Percentiles rank a stretch among this genome's conserved stretches.
These are phyloP conservation scores for Aspergillus coremiiformis DNA, from an alignment of 495 filamentous ascomycete species.

Conservation along the genomic window DNA sequence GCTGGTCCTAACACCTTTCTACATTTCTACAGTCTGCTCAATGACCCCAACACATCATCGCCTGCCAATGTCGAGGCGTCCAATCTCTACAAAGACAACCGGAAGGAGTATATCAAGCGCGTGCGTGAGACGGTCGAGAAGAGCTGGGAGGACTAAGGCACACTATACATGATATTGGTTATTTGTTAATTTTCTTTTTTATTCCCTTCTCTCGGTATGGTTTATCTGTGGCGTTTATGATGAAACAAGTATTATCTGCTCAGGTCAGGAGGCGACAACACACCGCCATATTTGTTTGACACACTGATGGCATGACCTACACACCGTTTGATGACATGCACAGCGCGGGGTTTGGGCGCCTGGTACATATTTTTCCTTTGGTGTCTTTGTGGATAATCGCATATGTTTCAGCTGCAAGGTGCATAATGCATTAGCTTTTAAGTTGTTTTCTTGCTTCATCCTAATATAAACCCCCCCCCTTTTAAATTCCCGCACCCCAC, in stretches of 20 bases:
- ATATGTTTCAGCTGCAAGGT: constrained; percentile 10
- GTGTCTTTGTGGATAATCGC: constrained; percentile 18
- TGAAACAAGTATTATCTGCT: constrained; percentile 3
- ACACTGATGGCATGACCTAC: constrained; percentile 4
- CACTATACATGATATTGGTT: neutral
- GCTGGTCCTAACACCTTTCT: constrained; percentile 4
- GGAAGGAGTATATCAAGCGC: constrained; percentile 90
- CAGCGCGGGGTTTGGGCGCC: constrained; percentile 43
- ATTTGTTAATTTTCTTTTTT: neutral
- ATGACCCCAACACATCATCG: constrained; percentile 95
- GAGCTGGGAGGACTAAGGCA: constrained; percentile 82
- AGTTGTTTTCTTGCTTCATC: neutral
- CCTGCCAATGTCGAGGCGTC: constrained; percentile 97
- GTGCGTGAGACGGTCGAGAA: constrained; percentile 97
- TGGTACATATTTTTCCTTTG: constrained; percentile 21
- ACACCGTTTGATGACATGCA: constrained; percentile 33
- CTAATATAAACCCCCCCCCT: neutral
- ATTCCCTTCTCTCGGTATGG: neutral
- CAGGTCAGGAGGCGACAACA: constrained; percentile 2
- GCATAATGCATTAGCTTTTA: constrained; percentile 6
- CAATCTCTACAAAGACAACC: constrained; percentile 97
- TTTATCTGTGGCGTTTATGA: constrained; percentile 4
- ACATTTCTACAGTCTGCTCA: constrained; percentile 69
- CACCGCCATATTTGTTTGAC: neutral
- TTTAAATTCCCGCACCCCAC: neutral